These are phyloP conservation scores for Dothideomycetes sp. DNA, from an alignment of 2,329 filamentous ascomycete species.

Conservation along the genomic window DNA sequence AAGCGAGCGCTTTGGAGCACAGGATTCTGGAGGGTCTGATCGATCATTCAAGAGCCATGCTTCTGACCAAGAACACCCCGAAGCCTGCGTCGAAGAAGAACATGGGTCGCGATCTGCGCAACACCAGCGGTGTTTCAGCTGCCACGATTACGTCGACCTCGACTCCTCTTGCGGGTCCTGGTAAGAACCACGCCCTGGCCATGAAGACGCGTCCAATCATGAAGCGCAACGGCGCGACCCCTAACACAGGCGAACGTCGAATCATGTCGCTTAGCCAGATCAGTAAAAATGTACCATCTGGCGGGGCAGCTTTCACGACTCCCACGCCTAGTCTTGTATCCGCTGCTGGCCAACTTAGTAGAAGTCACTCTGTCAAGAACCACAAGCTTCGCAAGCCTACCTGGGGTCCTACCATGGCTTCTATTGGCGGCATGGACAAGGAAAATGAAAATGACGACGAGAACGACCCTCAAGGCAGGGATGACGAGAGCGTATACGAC, in stretches of 20 bases:
- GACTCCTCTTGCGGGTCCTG: slow-evolving; percentile 7
- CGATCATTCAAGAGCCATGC: slow-evolving; percentile 84
- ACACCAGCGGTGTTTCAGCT: slow-evolving; percentile 26
- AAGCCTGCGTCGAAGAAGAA: slow-evolving; percentile 28
- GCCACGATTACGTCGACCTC: slow-evolving; percentile 15
- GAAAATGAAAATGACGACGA: slow-evolving; percentile 37
- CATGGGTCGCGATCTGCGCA: slow-evolving; percentile 30
- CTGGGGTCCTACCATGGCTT: slow-evolving; percentile 19
- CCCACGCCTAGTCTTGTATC: slow-evolving; percentile 16
- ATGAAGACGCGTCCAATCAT: slow-evolving; percentile 37
- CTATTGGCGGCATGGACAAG: slow-evolving; percentile 31
- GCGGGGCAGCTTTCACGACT: slow-evolving; percentile 22
- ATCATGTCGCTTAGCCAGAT: slow-evolving; percentile 91
- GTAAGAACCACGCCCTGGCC: slow-evolving; percentile 27
- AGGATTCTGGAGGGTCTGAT: slow-evolving; percentile 92
- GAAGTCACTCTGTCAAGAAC: slow-evolving; percentile 26
- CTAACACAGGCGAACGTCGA: slow-evolving; percentile 43
- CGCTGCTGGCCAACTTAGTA: slow-evolving; percentile 18
- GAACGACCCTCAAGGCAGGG: slow-evolving; percentile 18
- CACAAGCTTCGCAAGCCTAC: slow-evolving; percentile 20
- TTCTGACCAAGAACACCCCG: slow-evolving; percentile 55
- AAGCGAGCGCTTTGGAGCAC: slow-evolving; percentile 80
- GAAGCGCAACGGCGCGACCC: slow-evolving; percentile 26
- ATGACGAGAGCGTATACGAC: too few species aligned
- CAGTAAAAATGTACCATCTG: slow-evolving; percentile 55